Evolutionary conservation across 2,329 filamentous ascomycete genomes (phyloP).

Genomic region (Tolypocladium ophioglossoides): DNA sequence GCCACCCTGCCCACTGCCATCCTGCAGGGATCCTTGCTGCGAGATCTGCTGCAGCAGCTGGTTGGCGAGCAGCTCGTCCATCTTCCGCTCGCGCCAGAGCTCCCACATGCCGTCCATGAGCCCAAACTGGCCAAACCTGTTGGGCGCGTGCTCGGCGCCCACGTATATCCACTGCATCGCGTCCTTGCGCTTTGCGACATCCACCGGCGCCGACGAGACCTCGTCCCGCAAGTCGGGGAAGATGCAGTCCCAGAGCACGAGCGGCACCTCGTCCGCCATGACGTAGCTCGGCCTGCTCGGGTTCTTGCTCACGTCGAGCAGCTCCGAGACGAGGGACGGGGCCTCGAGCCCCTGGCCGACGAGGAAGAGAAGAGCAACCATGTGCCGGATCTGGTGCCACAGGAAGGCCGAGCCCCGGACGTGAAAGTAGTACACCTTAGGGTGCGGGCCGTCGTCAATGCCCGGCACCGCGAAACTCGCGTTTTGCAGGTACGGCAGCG

Average conservation of each 20-base stretch:
- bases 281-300: slow-evolving; percentile 76
- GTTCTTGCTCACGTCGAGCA: slow-evolving; percentile 62
- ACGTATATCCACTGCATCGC: slow-evolving; percentile 69
- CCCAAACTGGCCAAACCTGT: slow-evolving; percentile 54
- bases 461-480: slow-evolving; percentile 22
- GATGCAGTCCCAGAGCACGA: slow-evolving; percentile 93
- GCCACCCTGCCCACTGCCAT: slow-evolving; percentile 28
- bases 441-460: slow-evolving; percentile 15
- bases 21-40: slow-evolving; percentile 19
- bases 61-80: slow-evolving; percentile 77
- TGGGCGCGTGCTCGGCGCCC: slow-evolving; percentile 50
- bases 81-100: slow-evolving; percentile 73
- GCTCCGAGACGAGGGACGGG: slow-evolving; percentile 58
- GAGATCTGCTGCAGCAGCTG: slow-evolving; percentile 57
- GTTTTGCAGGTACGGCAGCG: slow-evolving; percentile 43
- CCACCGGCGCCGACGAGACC: background rate
- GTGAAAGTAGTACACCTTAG: slow-evolving; percentile 77
- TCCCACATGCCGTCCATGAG: slow-evolving; percentile 71
- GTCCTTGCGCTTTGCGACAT: slow-evolving; percentile 32
- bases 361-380: slow-evolving; percentile 86
- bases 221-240: slow-evolving; percentile 47
- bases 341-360: slow-evolving; percentile 80
- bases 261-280: slow-evolving; percentile 80
- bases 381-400: slow-evolving; percentile 96
- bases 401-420: slow-evolving; percentile 87